Percentiles rank a stretch among this genome's conserved stretches.
These are phyloP conservation scores for Coemansia sp. DNA, from an alignment of 192 early-diverging fungal species.

Conservation along the genomic window DNA sequence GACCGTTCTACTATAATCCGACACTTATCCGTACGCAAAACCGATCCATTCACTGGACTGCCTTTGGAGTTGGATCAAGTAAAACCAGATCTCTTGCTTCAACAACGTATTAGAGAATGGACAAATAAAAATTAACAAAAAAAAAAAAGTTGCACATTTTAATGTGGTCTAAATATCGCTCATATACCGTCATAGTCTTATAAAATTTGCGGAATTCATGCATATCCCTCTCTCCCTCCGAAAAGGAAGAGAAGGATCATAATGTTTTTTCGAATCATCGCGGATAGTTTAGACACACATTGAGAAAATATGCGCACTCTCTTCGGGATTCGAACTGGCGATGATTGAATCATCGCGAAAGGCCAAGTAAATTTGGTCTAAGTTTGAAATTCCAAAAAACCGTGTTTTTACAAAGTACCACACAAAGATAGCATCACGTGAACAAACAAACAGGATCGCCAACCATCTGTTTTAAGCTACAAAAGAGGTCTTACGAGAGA, in stretches of 20 bases:
- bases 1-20: slow-evolving; percentile 36
- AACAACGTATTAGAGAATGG: slow-evolving; percentile 24
- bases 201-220: slow-evolving; percentile 16
- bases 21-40: slow-evolving; percentile 16
- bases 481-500: no score
- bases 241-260: slow-evolving; percentile 12
- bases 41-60: slow-evolving; percentile 45
- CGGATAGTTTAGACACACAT: background rate
- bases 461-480: no score
- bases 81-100: slow-evolving; percentile 25
- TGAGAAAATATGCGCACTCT: no score
- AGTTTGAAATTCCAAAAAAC: background rate
- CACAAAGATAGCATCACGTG: no score
- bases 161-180: slow-evolving; percentile 11
- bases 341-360: background rate
- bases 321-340: slow-evolving; percentile 19
- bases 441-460: no score
- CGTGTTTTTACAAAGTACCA: background rate
- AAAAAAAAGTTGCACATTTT: background rate
- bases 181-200: slow-evolving; percentile 52
- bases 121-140: slow-evolving; percentile 7
- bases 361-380: background rate
- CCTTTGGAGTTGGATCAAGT: slow-evolving; percentile 11
- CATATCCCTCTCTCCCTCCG: slow-evolving; percentile 5
- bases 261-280: slow-evolving; percentile 26